Base-by-base conservation (phyloP, 495 filamentous ascomycete species). In the Penicillium cataractarum region DNA sequence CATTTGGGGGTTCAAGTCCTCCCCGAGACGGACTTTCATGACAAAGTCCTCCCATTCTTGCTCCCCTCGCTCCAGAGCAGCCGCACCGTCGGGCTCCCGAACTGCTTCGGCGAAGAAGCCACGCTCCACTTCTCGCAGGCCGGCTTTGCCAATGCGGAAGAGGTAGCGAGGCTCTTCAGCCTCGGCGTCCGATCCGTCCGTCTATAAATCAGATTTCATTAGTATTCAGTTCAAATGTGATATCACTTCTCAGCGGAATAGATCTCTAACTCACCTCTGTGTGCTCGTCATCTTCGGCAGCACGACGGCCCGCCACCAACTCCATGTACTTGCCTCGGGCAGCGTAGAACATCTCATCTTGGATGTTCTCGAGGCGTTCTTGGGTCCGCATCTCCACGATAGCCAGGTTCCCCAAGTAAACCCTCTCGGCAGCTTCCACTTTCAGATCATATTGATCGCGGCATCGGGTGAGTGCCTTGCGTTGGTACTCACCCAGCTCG, bases 281-380 rank as follows among this genome's bases (percentile, higher is more conserved):
- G 57, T 82, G 79, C 54, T 82, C 78, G 58, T 82, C 79, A 55
- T 82, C 79, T 55, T 80, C 79, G 4, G 76, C 79, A n/a, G 72
- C 76, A 31, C 71, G 72, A 19, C 70, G 74, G 21, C 77, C 76
- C 59, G 69, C 63, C 29, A 80, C 73, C 48, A 79, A 63, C 6
- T 71, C 67, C 74, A 82, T 80, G 56, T 76, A 77, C 6, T 77
- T 77, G 24, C 79, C 79, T 27, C 74, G 71, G 17, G 72, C 73
- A 3, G 77, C 72, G 48, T 69, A 61, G 15, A 78, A 65, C 65
- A 76, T 74, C 37, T 82, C 79, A 1, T 78, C 74, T 56, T 76
- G 65, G 17, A 79, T 72, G 37, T 77, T 55, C 50, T 37, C 59
- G 32, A 67, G 67, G 56, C 33, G 67, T 54, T 26, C 51, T 55